Evolutionary conservation across 345 rosid genomes (phyloP), one percentile per base, ranked within the genome.

Genomic region (Angophora floribunda): DNA sequence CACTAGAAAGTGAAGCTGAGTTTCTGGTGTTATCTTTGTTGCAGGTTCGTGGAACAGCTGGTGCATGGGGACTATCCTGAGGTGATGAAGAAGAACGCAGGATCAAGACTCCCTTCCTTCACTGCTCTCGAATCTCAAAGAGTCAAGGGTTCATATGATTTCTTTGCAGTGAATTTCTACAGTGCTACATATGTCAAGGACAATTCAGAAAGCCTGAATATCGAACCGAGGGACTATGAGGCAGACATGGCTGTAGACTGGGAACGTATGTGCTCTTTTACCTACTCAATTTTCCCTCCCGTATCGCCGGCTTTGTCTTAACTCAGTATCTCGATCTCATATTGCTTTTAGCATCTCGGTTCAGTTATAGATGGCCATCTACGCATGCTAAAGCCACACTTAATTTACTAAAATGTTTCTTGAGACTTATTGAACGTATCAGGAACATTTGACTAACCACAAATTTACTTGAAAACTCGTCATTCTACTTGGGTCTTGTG

Each of bases 11-110:
- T 0, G 50, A 49, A 36, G 36, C 82, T 41, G 49, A 75, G 82
- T 75, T 75, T 17, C 1, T 26, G 49, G 4, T 16, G 51, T 32
- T 21, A 10, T 52, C 14, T 55, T 13, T 86, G n/a, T 63, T 84
- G 86, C 94, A 97, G 98, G 99, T 86, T 93, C 88, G 85, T 92
- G 45, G 85, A 94, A 88, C 98, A 98, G 14, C 88, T 95, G 91
- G 88, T 94, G 30, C 94, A 85, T 89, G 98, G 99, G 21, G 97
- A 96, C 70, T 96, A 95, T 90, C 99, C 99, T 0, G 91, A 90
- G 47, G 87, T 59, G 88, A 94, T 96, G 97, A 95, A 94, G 90
- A 91, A 89, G 88, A 93, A n/a, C 47, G 92, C 89, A 17, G 97
- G 95, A 32, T 89, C 96, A 4, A 95, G 98, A 85, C 90, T 97